Conservation (phyloP, 495 filamentous ascomycete species). For the Trichocladium uniseriatum region DNA sequence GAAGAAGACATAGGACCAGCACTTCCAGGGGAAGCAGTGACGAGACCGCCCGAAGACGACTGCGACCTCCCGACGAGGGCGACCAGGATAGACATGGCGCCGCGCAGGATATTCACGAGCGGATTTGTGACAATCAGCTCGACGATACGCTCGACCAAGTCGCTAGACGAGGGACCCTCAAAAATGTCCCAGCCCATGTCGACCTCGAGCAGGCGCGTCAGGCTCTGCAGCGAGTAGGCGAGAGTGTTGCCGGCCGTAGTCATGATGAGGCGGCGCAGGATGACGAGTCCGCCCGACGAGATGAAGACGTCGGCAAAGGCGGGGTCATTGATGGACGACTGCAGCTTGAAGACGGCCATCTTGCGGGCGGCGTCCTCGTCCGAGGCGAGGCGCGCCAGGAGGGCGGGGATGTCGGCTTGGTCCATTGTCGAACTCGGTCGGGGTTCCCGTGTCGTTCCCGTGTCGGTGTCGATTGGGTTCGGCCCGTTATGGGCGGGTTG, state of each 20-base stretch:
- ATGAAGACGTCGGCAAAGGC: conserved; percentile 97
- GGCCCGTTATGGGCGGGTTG: too few species aligned
- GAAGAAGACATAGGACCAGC: not conserved
- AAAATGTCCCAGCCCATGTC: conserved; percentile 94
- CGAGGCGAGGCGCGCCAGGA: conserved; percentile 46
- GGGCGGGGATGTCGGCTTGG: conserved; percentile 46
- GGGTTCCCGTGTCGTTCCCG: too few species aligned
- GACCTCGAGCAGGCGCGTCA: conserved; percentile 79
- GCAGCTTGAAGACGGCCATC: conserved; percentile 98
- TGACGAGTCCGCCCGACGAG: conserved; percentile 69
- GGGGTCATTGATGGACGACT: conserved; percentile 86
- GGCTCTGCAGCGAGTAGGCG: conserved; percentile 84
- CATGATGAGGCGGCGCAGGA: conserved; percentile 72
- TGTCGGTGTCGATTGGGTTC: too few species aligned
- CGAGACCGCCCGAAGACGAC: conserved; percentile 20
- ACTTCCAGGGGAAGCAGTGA: not conserved
- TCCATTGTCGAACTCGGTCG: conserved; percentile 27
- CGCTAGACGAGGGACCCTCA: conserved; percentile 39
- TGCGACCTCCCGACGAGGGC: conserved; percentile 83
- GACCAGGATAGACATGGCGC: conserved; percentile 92
- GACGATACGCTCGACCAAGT: conserved; percentile 64
- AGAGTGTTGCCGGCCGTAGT: conserved; percentile 84
- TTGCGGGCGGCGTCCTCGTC: conserved; percentile 84
- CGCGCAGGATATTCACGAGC: conserved; percentile 91
- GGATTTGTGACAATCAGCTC: conserved; percentile 92